phyloP scores from a whole-genome alignment of 2,329 filamentous ascomycete genomes.

The Xylaria sp. region DNA sequence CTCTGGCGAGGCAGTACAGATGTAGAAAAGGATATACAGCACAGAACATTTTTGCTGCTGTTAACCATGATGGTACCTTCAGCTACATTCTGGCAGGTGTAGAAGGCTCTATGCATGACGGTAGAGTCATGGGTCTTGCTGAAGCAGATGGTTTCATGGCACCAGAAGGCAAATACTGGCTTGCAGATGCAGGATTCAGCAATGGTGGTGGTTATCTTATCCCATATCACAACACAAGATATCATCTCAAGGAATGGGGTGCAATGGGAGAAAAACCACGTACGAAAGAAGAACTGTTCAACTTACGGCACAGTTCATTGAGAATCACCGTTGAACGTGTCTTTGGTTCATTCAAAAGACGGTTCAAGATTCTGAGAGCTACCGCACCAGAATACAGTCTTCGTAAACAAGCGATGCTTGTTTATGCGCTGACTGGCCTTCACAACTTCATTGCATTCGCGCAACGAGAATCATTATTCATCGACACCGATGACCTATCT shows the following conservation, averaged over 20 bases:
- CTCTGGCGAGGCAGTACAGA: not conserved
- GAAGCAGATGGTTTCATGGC: not conserved
- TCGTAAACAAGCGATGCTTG: not conserved
- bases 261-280: not conserved
- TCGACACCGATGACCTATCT: not conserved
- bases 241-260: not conserved
- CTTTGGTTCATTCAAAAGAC: not conserved
- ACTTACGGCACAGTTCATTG: not conserved
- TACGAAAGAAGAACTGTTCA: not conserved
- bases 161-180: no score
- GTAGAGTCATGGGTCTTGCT: not conserved
- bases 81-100: not conserved
- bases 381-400: not conserved
- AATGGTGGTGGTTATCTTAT: not conserved
- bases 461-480: not conserved
- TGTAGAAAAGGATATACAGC: not conserved
- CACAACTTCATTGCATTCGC: not conserved
- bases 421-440: not conserved
- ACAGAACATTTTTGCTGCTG: not conserved
- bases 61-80: not conserved
- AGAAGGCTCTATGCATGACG: not conserved
- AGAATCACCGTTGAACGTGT: not conserved
- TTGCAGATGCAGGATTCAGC: not conserved
- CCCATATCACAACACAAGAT: not conserved
- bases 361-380: not conserved